Evolutionary conservation across 345 rosid species (phyloP).

Genomic region (Brassica carinata): DNA sequence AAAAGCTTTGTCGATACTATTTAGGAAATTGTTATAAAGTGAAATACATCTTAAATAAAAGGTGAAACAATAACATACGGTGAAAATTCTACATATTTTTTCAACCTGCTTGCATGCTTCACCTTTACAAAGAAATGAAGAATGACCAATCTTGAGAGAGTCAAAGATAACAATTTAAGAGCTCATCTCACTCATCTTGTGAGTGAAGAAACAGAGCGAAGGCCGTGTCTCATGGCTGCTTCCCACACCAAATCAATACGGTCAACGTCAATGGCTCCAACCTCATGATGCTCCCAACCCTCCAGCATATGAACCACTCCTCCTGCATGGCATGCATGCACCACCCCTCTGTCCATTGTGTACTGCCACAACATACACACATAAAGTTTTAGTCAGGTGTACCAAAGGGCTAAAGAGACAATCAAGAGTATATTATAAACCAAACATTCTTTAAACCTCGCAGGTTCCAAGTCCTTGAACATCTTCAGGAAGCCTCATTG

Average conservation of each 20-base stretch:
- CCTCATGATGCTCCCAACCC: constrained; percentile 96
- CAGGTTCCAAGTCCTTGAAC: constrained; percentile 89
- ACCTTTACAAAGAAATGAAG: background rate
- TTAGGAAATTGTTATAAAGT: background rate
- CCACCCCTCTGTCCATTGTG: constrained; percentile 93
- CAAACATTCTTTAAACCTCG: constrained; percentile 58
- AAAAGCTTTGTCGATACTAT: background rate
- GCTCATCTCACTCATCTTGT: too few relatives aligned
- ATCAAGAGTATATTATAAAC: background rate
- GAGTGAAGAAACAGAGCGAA: constrained; percentile 58
- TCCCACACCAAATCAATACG: constrained; percentile 90
- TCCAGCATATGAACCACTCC: constrained; percentile 89
- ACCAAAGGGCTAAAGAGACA: background rate
- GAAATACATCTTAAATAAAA: constrained; percentile 18
- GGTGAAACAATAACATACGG: background rate
- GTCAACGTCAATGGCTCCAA: constrained; percentile 87
- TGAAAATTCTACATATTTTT: background rate
- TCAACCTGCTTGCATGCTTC: background rate
- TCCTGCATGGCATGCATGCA: constrained; percentile 98
- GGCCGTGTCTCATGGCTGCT: constrained; percentile 83
- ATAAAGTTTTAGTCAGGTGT: background rate
- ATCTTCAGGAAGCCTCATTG: constrained; percentile 88
- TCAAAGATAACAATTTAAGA: background rate
- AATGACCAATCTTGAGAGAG: background rate
- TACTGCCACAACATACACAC: constrained; percentile 54